A percentile compares a stretch with the other conserved stretches of the same genome.
phyloP scores from a whole-genome alignment of 257 asterid genomes.

The Cinchona pubescens region DNA sequence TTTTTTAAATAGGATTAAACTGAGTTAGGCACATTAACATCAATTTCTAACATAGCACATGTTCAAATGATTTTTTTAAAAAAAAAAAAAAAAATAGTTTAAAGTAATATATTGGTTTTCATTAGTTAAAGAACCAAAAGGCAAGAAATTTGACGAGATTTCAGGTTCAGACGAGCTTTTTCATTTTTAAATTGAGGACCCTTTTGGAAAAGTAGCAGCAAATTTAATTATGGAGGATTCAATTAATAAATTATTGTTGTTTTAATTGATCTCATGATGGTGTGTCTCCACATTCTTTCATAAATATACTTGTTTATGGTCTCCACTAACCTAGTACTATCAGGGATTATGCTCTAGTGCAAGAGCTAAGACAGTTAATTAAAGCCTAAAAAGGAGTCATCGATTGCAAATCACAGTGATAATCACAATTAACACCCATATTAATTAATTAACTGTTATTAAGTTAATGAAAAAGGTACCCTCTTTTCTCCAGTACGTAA shows the following conservation, averaged over 20 bases:
- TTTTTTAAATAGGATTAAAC: background rate
- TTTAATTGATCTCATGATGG: constrained; percentile 3
- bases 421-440: background rate
- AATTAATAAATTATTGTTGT: background rate
- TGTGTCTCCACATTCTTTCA: constrained; percentile 12
- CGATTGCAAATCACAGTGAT: background rate
- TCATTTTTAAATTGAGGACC: background rate
- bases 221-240: background rate
- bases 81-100: background rate
- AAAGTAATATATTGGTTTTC: background rate
- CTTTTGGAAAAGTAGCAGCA: background rate
- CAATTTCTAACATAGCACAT: constrained; percentile 3
- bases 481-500: background rate
- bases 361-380: background rate
- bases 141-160: background rate
- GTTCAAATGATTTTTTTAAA: background rate
- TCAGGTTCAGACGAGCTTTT: background rate
- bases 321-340: constrained; percentile 15
- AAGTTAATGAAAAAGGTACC: background rate
- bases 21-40: background rate
- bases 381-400: background rate
- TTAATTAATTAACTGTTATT: background rate
- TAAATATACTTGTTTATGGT: constrained; percentile 6
- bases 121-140: background rate
- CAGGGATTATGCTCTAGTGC: background rate